Evolutionary conservation across 257 asterid genomes (phyloP), one percentile per base, ranked within the genome.

Genomic region (Salvia hispanica): DNA sequence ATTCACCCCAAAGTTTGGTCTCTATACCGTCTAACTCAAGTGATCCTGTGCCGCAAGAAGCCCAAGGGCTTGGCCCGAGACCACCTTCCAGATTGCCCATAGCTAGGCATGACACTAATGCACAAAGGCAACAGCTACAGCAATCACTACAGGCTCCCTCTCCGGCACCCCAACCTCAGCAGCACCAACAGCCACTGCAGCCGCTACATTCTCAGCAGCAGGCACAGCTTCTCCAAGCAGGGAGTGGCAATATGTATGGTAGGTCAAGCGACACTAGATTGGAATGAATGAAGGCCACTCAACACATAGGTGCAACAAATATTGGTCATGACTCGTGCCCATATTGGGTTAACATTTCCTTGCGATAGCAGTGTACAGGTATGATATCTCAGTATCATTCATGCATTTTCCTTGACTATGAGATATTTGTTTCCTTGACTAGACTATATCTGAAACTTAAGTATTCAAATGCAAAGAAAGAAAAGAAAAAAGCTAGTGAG

Each of bases 321-420:
- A 76, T 80, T 74, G 67, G 45, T 69, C 83, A 61, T 62, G 40
- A 36, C 31, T 25, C 40, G 40, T 36, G 70, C 77, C 80, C 79
- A 31, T 70, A 46, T 74, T 71, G 64, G 80, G 75, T 80, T 70
- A 45, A 75, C 81, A 71, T 73, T 75, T 79, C 70, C 67, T 63
- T 18, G 66, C 64, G 81, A 76, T 73, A 56, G 72, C 76, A 57
- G 63, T 83, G 94, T 85, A 82, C 90, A 93, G 96, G 98, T 88
- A 76, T 59, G 80, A 33, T 48, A 69, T 59, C 60, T 62, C 62
- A n/a, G 50, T 71, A 59, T 55, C 62, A 31, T 58, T 65, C 52
- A 42, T 44, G 12, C 53, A 66, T 62, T n/a, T 25, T 40, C 39
- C 16, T 54, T 62, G 28, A 7, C 58, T 21, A 43, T 37, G 40